A percentile compares a stretch with the other conserved stretches of the same genome.
phyloP scores from a whole-genome alignment of 1,284 basidiomycete genomes.

The Cryptococcus sp. region DNA sequence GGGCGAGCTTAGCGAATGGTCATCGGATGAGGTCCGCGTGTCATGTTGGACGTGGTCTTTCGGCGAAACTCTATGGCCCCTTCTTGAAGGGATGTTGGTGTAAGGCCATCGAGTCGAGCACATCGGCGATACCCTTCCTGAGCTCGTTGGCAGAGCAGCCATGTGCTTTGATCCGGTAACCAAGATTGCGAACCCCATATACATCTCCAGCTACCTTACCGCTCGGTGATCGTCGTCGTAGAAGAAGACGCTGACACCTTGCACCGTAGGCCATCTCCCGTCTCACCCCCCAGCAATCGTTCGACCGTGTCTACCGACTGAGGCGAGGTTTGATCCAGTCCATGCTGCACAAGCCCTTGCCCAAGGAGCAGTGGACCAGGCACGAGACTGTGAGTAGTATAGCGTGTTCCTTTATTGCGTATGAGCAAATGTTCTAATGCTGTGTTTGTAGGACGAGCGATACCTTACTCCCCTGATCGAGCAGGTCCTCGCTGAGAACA shows the following conservation, averaged over 20 bases:
- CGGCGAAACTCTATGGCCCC: too few relatives aligned
- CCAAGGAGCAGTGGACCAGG: conserved; percentile 82
- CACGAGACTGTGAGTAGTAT: conserved; percentile 68
- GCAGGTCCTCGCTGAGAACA: conserved; percentile 73
- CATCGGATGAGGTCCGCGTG: too few relatives aligned
- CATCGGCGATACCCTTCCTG: too few relatives aligned
- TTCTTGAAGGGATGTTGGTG: too few relatives aligned
- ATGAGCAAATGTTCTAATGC: too few relatives aligned
- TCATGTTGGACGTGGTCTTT: too few relatives aligned
- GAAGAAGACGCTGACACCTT: background rate
- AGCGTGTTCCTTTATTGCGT: background rate
- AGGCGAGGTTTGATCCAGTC: conserved; percentile 80
- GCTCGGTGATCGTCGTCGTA: background rate
- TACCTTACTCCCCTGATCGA: conserved; percentile 83
- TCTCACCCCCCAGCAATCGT: conserved; percentile 74
- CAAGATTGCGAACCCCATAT: too few relatives aligned
- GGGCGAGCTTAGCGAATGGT: too few relatives aligned
- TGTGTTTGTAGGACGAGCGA: conserved; percentile 71
- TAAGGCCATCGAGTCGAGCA: too few relatives aligned
- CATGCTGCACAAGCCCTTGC: conserved; percentile 76
- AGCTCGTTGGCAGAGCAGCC: too few relatives aligned
- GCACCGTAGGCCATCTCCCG: conserved; percentile 77
- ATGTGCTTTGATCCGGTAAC: too few relatives aligned
- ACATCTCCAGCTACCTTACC: too few relatives aligned
- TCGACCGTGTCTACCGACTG: conserved; percentile 90